These are phyloP conservation scores for Stemphylium beticola DNA, from an alignment of 2,329 filamentous ascomycete species.

Conservation along the genomic window DNA sequence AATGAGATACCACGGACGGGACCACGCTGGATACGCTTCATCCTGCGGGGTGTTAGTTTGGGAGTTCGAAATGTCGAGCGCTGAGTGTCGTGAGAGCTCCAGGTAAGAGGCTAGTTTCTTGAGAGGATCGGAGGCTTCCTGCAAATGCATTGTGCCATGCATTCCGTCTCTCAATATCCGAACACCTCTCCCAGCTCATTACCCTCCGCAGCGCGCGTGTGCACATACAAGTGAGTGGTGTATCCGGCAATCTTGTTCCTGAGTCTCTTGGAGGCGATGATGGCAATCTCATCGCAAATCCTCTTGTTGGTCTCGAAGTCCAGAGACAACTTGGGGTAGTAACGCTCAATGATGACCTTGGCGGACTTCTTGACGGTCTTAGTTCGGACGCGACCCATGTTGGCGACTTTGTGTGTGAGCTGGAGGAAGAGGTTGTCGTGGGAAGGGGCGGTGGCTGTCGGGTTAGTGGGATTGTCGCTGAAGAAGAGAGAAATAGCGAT, in stretches of 20 bases:
- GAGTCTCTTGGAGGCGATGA: conserved; percentile 98
- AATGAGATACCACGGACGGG: conserved; percentile 99
- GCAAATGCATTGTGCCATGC: background rate
- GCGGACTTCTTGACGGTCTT: conserved; percentile 83
- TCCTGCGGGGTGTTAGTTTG: conserved; percentile 59
- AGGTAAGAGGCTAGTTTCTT: background rate
- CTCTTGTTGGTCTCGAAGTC: conserved; percentile 99
- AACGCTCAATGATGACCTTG: conserved; percentile 97
- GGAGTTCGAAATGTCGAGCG: background rate
- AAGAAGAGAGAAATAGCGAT: conserved; percentile 3
- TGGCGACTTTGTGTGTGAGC: conserved; percentile 43
- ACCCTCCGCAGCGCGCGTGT: conserved; percentile 73
- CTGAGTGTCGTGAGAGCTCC: background rate
- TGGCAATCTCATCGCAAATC: conserved; percentile 99
- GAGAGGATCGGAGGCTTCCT: background rate
- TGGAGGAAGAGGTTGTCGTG: conserved; percentile 28
- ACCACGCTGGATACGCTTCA: conserved; percentile 99
- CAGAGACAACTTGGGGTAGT: conserved; percentile 90
- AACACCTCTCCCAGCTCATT: conserved; percentile 64
- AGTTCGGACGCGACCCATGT: conserved; percentile 64
- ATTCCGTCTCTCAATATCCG: conserved; percentile 98
- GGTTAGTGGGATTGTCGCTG: conserved; percentile 41
- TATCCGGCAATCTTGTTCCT: conserved; percentile 95
- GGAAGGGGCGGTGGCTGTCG: conserved; percentile 35
- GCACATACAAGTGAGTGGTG: conserved; percentile 68